phyloP scores from a whole-genome alignment of 345 rosid genomes.

The Moricandia arvensis region DNA sequence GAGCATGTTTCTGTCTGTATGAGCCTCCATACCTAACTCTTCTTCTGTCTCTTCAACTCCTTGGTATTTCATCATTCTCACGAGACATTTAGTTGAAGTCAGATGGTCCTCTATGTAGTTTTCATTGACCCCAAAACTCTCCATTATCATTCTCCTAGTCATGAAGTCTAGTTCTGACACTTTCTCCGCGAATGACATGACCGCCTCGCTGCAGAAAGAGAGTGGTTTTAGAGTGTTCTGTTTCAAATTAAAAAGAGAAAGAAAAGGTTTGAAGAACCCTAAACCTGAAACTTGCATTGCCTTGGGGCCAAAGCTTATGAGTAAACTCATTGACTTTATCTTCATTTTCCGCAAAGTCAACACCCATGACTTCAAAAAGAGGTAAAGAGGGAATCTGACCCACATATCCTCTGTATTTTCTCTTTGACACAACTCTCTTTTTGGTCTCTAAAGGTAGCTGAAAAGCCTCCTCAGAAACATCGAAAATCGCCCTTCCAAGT shows the following conservation, averaged over 20 bases:
- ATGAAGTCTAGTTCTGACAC: constrained; percentile 42
- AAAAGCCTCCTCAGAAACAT: constrained; percentile 14
- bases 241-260: neutral
- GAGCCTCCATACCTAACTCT: constrained; percentile 38
- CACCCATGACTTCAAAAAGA: constrained; percentile 8
- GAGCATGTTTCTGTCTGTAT: constrained; percentile 54
- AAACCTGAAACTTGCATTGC: constrained; percentile 24
- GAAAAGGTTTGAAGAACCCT: neutral
- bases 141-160: constrained; percentile 53
- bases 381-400: constrained; percentile 31
- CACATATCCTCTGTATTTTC: constrained; percentile 21
- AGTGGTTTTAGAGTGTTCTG: neutral
- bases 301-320: constrained; percentile 31
- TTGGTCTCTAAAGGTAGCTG: constrained; percentile 27
- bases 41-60: constrained; percentile 28
- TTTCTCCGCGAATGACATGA: constrained; percentile 22
- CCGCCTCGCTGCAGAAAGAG: constrained; percentile 28
- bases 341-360: constrained; percentile 20
- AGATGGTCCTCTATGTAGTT: constrained; percentile 37
- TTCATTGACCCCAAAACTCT: constrained; percentile 46
- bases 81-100: constrained; percentile 35
- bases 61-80: constrained; percentile 48
- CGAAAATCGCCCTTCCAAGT: constrained; percentile 17
- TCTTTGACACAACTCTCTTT: constrained; percentile 21
- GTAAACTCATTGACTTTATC: constrained; percentile 25